Conservation (phyloP, 2,329 filamentous ascomycete species). For the Trichoderma simmonsii region DNA sequence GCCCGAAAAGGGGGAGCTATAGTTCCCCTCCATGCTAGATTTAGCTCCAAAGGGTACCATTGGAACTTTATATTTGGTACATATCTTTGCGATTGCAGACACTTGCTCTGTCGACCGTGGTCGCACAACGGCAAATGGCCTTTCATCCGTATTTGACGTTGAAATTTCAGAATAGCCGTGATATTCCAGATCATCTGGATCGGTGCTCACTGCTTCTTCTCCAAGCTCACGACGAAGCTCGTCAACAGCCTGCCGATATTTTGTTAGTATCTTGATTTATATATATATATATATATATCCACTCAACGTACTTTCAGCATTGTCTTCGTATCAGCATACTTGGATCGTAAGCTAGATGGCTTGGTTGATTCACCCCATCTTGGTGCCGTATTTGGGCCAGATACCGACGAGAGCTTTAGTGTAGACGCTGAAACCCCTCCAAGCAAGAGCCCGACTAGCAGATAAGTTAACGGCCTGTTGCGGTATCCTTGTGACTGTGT, state of each 20-base stretch:
- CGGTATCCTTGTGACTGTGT: neutral
- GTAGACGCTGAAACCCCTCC: slow-evolving; percentile 6
- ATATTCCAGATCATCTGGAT: slow-evolving; percentile 59
- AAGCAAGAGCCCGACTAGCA: slow-evolving; percentile 3
- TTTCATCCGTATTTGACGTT: slow-evolving; percentile 59
- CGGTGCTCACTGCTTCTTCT: slow-evolving; percentile 59
- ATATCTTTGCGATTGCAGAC: slow-evolving; percentile 58
- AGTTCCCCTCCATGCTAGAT: slow-evolving; percentile 68
- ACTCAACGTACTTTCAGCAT: slow-evolving; percentile 23
- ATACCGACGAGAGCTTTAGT: neutral
- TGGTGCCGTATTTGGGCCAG: neutral
- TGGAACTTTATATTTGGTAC: slow-evolving; percentile 60
- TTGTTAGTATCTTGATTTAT: neutral
- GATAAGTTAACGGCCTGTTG: neutral
- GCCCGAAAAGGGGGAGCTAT: slow-evolving; percentile 63
- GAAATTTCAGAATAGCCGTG: slow-evolving; percentile 73
- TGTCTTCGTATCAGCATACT: slow-evolving; percentile 26
- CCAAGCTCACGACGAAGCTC: slow-evolving; percentile 35
- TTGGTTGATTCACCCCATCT: slow-evolving; percentile 19
- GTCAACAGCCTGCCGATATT: slow-evolving; percentile 20
- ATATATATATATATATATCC: too few relatives aligned
- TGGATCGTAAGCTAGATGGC: neutral
- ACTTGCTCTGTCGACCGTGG: slow-evolving; percentile 64
- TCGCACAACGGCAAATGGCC: slow-evolving; percentile 64
- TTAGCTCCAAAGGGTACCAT: slow-evolving; percentile 76